Evolutionary conservation across 2,329 filamentous ascomycete genomes (phyloP).

Genomic region (Chaetomium globosum): DNA sequence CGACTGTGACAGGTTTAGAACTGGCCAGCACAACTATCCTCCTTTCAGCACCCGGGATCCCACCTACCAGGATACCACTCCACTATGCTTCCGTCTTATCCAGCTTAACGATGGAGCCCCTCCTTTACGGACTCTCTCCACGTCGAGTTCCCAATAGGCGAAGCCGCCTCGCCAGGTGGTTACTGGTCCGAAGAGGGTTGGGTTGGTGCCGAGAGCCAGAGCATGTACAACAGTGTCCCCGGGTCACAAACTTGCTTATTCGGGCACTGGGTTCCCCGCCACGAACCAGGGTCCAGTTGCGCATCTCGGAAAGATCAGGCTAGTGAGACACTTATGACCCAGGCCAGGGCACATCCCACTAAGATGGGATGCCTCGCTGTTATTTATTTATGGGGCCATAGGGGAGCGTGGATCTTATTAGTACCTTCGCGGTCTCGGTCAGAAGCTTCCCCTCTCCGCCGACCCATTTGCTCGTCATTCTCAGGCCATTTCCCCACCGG

Average conservation of each 20-base stretch:
- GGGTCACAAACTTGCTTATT: slow-evolving; percentile 30
- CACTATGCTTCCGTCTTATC: neutral
- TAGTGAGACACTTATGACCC: slow-evolving; percentile 27
- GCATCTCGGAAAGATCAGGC: slow-evolving; percentile 28
- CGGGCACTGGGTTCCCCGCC: slow-evolving; percentile 23
- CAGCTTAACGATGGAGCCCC: neutral
- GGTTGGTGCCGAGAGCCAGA: neutral
- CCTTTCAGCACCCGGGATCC: neutral
- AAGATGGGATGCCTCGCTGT: slow-evolving; percentile 21
- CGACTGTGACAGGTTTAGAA: slow-evolving; percentile 11
- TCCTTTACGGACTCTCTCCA: slow-evolving; percentile 25
- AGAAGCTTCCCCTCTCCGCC: neutral
- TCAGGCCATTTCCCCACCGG: neutral
- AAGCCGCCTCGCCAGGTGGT: neutral
- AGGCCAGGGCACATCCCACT: slow-evolving; percentile 23
- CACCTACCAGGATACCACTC: slow-evolving; percentile 30
- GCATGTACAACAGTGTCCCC: slow-evolving; percentile 26
- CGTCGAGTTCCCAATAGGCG: slow-evolving; percentile 8
- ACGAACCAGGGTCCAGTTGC: slow-evolving; percentile 21
- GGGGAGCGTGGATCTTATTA: slow-evolving; percentile 14
- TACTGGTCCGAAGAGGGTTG: slow-evolving; percentile 11
- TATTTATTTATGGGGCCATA: slow-evolving; percentile 22
- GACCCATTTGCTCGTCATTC: neutral
- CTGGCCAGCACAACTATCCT: neutral
- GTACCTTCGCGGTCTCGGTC: slow-evolving; percentile 12